Percentiles rank a stretch among this genome's conserved stretches.
These are phyloP conservation scores for Fonsecaea multimorphosa DNA, from an alignment of 2,329 filamentous ascomycete species.

Conservation along the genomic window DNA sequence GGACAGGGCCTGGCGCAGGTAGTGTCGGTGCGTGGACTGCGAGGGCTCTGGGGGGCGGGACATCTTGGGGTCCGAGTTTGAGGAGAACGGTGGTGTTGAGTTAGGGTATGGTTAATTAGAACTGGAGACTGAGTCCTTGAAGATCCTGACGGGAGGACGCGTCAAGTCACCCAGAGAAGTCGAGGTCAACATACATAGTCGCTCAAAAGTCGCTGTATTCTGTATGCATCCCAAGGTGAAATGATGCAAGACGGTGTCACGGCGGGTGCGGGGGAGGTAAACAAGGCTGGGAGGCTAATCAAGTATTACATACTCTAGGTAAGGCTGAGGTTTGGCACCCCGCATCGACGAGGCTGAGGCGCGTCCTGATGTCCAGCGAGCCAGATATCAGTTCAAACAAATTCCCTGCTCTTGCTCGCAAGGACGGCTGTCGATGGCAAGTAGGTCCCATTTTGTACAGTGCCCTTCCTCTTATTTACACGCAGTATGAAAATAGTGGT, in stretches of 20 bases:
- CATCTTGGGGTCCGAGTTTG: background rate
- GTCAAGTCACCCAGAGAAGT: no score
- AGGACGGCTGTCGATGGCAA: background rate
- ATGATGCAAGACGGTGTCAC: background rate
- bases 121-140: no score
- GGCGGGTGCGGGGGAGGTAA: conserved; percentile 12
- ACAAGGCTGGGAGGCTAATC: background rate
- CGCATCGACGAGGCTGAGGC: background rate
- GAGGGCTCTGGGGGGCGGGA: background rate
- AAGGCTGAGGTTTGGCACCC: background rate
- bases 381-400: background rate
- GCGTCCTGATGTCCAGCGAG: no score
- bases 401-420: background rate
- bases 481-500: background rate
- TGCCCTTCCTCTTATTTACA: background rate
- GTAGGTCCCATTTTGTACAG: background rate
- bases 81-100: no score
- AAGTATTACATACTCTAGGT: no score
- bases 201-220: no score
- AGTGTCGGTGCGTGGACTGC: conserved; percentile 45
- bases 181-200: no score
- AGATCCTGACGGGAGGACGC: no score
- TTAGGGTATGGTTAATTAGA: no score
- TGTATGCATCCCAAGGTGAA: no score
- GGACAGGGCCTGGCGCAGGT: conserved; percentile 75